Evolutionary conservation across 768 basidiomycete species (phyloP), one percentile per base, ranked within the genome.

Genomic region (Boletus eberwhitei): DNA sequence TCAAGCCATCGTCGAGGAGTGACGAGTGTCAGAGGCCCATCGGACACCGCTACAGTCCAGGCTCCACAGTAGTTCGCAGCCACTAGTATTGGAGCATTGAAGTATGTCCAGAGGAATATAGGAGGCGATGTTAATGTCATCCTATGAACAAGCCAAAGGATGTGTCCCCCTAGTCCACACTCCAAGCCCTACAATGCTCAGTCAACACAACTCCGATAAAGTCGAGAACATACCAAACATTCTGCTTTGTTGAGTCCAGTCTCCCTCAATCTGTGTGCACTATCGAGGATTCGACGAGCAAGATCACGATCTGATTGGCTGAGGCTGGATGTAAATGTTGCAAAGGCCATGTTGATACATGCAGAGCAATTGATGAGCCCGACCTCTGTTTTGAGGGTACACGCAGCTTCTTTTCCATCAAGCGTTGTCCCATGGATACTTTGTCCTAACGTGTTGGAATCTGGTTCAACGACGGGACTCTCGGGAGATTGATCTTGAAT

Each of bases 1-100:
- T 90, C 87, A 38, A 89, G 70, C 90, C 90, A 92, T 17, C 90
- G 82, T 34, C 89, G 78, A 39, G 90, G 90, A 50, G 84, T 78
- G 16, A 84, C 58, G 59, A 80, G 71, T 43, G 66, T 72, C 75
- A 65, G 8, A 72, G 81, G 45, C 68, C 65, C 58, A 45, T 77
- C 71, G n/a, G 77, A 80, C 32, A 81, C 71, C 12, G 71, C 64
- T 36, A 88, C 82, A 2, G 80, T 78, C 88, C 86, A 89, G 22
- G 74, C 59, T 41, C 66, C 68, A 44, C 81, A 63, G 59, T 79
- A 77, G 19, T 74, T 71, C 0, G 83, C 77, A 3, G 83, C 79
- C 16, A 90, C 82, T 36, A 91, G 64, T 5, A 79, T 73, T 26
- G 83, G 67, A 14, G 73, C n/a, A 50, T 71, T 69, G 60, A 87